Evolutionary conservation across 208 protist species (phyloP), one percentile per base, ranked within the genome.

Genomic region (Wallacemonas sp.): DNA sequence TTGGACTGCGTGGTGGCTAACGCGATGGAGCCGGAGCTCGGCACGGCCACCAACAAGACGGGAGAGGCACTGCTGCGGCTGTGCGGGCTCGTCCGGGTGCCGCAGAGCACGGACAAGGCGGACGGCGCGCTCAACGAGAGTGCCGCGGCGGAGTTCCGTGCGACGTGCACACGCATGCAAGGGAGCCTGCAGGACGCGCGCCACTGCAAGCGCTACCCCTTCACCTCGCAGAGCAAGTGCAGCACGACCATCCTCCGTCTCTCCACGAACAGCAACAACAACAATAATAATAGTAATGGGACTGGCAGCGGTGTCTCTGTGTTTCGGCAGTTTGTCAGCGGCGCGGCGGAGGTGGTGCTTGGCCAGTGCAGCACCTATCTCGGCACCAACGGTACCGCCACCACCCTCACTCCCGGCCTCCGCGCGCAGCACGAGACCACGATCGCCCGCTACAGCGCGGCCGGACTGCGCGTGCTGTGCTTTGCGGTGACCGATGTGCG

Each of bases 181-280:
- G 18, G 28, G 1, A 29, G 44, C 1, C 66, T 93, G 69, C 78
- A 80, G 41, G 77, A 89, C 74, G 57, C 72, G 1, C 63, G 31
- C 45, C 70, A 62, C 42, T 87, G 73, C 70, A 73, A 72, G 20
- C 79, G 84, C 57, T 93, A 81, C 46, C 79, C 84, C 10, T 91
- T 95, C 55, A 89, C 65, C 70, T 95, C 86, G 14, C 71, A 89
- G 49, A 76, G 76, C 49, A 95, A 95, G 68, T 76, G 79, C 64
- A 86, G 84, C 20, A 62, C 75, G 38, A 81, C 78, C n/a, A 57
- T 92, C 20, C 20, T 95, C 28, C 79, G 70, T 11, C 61, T 76
- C 33, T 25, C 61, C 14, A 18, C 33, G 52, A 50, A 48, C 12
- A 33, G 44, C 23, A 45, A 26, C 14, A 54, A 18, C 0, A 38